Base-by-base conservation (phyloP, 352 stramenopile genomes). In the Phytophthora tubulina region DNA sequence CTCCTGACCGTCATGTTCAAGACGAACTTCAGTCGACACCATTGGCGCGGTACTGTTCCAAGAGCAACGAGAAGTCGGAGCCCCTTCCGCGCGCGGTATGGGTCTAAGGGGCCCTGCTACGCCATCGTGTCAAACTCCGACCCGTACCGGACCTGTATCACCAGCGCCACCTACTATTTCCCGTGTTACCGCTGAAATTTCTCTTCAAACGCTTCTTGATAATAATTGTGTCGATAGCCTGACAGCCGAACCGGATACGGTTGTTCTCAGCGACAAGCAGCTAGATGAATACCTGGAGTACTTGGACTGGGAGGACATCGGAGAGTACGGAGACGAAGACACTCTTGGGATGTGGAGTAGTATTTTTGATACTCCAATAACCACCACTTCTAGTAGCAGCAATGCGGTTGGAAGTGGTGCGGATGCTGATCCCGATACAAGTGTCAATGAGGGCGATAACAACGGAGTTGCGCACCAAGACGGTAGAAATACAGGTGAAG, bases 241-340 rank as follows among this genome's bases (percentile, higher is more conserved):
- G 30, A 36, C 46, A 14, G 30, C 46, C 36, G 46, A 36, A 36
- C 30, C 36, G 14, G 21, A 53, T 36, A 53, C 46, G 10, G 30
- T 53, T 53, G 46, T 8, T 33, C 46, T 53, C 27, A 53, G 46
- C 44, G 44, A 50, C 17, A 10, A 32, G 7, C 44, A 50, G n/a
- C n/a, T 50, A 50, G 44, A 50, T 36, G 46, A 53, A 7, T 53
- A 53, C 6, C 11, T 53, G 21, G 46, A 53, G 46, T 27, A 53
- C 46, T 53, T 53, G 4, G 46, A 36, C 46, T 53, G 46, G 46
- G 46, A 53, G 21, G 46, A 53, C n/a, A 53, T 53, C 36, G 46
- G 30, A n/a, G 46, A 53, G 46, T 53, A 53, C 30, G 46, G 46
- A 36, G 21, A 53, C 46, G 21, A 53, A 53, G 46, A 53, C 46